phyloP scores from a whole-genome alignment of 306 rosid species.

The Quercus ilex region DNA sequence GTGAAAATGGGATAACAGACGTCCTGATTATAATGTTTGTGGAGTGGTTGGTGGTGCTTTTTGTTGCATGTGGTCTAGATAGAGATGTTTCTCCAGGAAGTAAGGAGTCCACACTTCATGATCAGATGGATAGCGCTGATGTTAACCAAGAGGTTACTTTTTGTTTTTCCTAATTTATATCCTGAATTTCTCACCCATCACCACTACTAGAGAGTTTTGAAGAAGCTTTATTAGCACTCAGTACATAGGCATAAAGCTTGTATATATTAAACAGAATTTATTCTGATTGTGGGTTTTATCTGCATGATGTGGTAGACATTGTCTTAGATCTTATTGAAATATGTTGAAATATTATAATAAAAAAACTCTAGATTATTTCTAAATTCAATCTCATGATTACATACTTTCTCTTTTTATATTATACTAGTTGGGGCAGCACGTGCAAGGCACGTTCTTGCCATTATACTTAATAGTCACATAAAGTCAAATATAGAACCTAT shows the following conservation, averaged over 20 bases:
- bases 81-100: conserved; percentile 55
- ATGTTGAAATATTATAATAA: no score
- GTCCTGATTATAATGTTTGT: conserved; percentile 55
- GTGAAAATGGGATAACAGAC: conserved; percentile 65
- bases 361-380: no score
- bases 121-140: conserved; percentile 63
- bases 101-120: conserved; percentile 59
- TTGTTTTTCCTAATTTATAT: not conserved
- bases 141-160: conserved; percentile 70
- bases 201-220: not conserved
- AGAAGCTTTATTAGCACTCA: not conserved
- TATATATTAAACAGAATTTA: not conserved
- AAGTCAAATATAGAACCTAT: no score
- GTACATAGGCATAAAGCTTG: not conserved
- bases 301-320: no score
- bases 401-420: no score
- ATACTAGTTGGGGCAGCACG: no score
- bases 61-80: conserved; percentile 62
- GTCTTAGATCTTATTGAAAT: no score
- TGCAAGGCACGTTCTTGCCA: no score
- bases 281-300: no score
- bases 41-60: conserved; percentile 62
- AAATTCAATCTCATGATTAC: no score
- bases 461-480: no score
- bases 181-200: not conserved